A percentile compares a stretch with the other conserved stretches of the same genome.
phyloP scores from a whole-genome alignment of 2,329 filamentous ascomycete genomes.

The Mycocentrospora acerina region DNA sequence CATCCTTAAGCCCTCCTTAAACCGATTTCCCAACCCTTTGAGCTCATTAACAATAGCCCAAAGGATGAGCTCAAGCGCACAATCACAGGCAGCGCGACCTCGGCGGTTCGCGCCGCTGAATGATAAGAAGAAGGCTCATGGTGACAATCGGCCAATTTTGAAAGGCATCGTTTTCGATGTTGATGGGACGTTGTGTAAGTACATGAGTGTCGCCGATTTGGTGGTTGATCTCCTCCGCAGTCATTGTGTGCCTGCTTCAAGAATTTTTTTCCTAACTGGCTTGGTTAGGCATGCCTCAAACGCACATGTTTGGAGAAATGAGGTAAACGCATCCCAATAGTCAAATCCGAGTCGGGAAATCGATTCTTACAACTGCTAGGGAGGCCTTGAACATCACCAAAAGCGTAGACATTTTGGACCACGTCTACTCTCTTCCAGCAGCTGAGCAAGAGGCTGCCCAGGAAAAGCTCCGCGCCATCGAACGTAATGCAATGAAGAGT shows the following conservation, averaged over 20 bases:
- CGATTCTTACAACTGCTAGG: slow-evolving; percentile 5
- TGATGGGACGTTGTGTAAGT: slow-evolving; percentile 87
- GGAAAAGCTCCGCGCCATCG: slow-evolving; percentile 74
- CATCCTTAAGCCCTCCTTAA: background rate
- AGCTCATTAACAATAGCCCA: background rate
- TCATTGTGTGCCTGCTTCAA: background rate
- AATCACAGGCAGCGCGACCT: slow-evolving; percentile 23
- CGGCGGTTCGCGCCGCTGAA: slow-evolving; percentile 56
- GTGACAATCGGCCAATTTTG: slow-evolving; percentile 47
- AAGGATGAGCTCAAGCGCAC: slow-evolving; percentile 13
- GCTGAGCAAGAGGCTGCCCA: slow-evolving; percentile 64
- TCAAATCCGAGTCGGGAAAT: no score
- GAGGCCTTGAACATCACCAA: slow-evolving; percentile 70
- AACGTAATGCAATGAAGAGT: slow-evolving; percentile 74
- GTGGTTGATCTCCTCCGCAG: no score
- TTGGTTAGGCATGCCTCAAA: slow-evolving; percentile 74
- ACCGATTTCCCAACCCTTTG: background rate
- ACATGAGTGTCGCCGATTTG: no score
- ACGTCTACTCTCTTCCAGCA: slow-evolving; percentile 74
- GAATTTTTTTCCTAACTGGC: slow-evolving; percentile 5
- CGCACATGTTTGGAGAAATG: slow-evolving; percentile 95
- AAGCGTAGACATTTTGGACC: slow-evolving; percentile 79
- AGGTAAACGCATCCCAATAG: slow-evolving; percentile 45
- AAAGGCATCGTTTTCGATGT: slow-evolving; percentile 82
- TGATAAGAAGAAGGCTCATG: slow-evolving; percentile 25